These are phyloP conservation scores for Alloteropsis semialata DNA, from an alignment of 176 grass and related monocot species.

Conservation along the genomic window DNA sequence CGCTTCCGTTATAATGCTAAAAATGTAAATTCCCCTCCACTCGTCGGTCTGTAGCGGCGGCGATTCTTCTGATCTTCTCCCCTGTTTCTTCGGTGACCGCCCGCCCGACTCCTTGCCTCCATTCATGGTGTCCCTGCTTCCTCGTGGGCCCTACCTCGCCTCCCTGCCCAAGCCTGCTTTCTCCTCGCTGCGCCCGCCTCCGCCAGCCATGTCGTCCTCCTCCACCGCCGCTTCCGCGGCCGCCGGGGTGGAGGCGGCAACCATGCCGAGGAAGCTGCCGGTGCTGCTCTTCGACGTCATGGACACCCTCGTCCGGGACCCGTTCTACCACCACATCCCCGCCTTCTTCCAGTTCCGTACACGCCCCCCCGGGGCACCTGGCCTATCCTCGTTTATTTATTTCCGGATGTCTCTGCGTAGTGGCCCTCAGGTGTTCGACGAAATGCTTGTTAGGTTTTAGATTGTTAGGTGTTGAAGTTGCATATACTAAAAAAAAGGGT, in stretches of 20 bases:
- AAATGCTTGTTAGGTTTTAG: background rate
- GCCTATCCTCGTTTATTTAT: background rate
- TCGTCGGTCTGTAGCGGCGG: background rate
- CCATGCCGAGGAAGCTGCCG: conserved; percentile 47
- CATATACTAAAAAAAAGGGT: too few species aligned
- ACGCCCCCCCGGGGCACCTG: background rate
- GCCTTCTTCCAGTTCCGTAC: conserved; percentile 75
- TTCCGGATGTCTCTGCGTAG: background rate
- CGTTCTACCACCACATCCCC: conserved; percentile 87
- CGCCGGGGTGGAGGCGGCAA: background rate
- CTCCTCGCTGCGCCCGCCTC: background rate
- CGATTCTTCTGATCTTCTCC: background rate
- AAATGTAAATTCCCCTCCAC: too few species aligned
- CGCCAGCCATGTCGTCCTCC: conserved; percentile 10
- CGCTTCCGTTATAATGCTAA: too few species aligned
- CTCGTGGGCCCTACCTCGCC: conserved; percentile 32
- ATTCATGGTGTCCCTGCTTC: conserved; percentile 50
- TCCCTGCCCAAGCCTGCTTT: conserved; percentile 8
- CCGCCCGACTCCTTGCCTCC: background rate
- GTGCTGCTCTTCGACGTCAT: conserved; percentile 92
- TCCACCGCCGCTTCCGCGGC: background rate
- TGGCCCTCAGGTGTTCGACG: conserved; percentile 10
- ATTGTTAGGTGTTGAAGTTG: background rate
- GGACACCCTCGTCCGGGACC: conserved; percentile 91
- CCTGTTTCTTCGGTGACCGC: background rate